Conservation (phyloP, 805 yeast species). For the Kuraishia piskuri region DNA sequence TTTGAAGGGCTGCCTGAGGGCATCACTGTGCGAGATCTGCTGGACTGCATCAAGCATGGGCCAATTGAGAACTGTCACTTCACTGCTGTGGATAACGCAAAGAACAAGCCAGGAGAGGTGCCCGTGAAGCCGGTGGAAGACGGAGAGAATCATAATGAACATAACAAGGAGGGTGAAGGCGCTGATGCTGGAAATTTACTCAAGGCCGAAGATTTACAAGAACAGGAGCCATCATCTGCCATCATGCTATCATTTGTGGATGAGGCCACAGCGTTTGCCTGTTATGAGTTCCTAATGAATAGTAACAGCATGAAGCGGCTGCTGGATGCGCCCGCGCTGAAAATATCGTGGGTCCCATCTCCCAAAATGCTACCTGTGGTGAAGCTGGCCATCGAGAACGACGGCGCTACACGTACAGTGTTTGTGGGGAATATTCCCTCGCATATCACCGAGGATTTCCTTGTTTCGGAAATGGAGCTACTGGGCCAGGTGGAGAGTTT, state of each 20-base stretch:
- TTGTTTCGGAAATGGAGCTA: conserved; percentile 24
- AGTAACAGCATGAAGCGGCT: conserved; percentile 13
- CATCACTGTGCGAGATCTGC: conserved; percentile 19
- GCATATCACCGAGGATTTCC: conserved; percentile 11
- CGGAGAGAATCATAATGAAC: background rate
- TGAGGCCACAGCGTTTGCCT: conserved; percentile 11
- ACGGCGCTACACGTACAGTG: conserved; percentile 18
- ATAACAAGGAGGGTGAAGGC: background rate
- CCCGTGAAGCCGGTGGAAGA: background rate
- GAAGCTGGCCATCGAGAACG: conserved; percentile 18
- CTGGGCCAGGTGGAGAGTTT: conserved; percentile 35
- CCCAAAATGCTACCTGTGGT: conserved; percentile 19
- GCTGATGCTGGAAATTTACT: too few species aligned
- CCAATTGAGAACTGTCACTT: conserved; percentile 54
- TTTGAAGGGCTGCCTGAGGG: conserved; percentile 12
- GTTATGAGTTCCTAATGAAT: conserved; percentile 10
- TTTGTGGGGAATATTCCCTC: conserved; percentile 17
- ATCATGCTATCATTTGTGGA: conserved; percentile 19
- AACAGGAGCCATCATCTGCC: background rate
- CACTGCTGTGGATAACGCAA: too few species aligned
- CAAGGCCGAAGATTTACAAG: background rate
- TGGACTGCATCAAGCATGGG: conserved; percentile 43
- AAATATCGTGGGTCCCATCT: conserved; percentile 20
- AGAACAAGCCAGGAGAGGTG: too few species aligned
- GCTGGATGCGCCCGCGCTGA: conserved; percentile 29